These are phyloP conservation scores for Salicornia ramosissima DNA, from an alignment of 148 eudicot genomes.

Conservation along the genomic window DNA sequence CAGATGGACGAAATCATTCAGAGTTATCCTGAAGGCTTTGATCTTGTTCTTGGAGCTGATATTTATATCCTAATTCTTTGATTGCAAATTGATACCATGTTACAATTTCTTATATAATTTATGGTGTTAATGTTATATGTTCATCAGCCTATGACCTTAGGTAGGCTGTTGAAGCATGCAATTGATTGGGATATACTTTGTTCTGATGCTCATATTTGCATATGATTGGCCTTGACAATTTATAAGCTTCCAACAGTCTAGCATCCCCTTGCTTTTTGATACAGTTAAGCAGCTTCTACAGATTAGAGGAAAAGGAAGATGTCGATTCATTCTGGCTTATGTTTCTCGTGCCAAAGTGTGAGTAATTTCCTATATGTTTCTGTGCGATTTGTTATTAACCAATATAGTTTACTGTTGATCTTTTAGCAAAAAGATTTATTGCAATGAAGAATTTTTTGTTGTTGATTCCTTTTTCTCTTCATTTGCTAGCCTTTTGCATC, in stretches of 20 bases:
- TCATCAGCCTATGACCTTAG: not conserved
- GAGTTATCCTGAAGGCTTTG: slow-evolving; percentile 65
- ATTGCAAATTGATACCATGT: not conserved
- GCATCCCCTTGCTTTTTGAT: slow-evolving; percentile 68
- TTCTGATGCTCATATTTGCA: not conserved
- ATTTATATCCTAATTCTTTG: slow-evolving; percentile 66
- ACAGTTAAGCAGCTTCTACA: slow-evolving; percentile 68
- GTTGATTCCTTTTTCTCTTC: not conserved
- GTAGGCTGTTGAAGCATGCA: not conserved
- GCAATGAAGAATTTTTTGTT: not conserved
- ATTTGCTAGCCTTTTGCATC: not conserved
- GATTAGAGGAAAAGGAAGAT: slow-evolving; percentile 35
- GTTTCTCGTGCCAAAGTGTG: slow-evolving; percentile 81
- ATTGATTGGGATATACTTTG: not conserved
- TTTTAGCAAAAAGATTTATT: not conserved
- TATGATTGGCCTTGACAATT: slow-evolving; percentile 41
- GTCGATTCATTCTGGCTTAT: slow-evolving; percentile 75
- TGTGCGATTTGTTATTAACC: not conserved
- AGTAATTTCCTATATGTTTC: slow-evolving; percentile 24
- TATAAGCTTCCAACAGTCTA: slow-evolving; percentile 84
- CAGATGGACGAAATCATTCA: slow-evolving; percentile 51
- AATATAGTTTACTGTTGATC: not conserved
- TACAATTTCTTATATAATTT: not conserved
- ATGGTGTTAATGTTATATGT: not conserved
- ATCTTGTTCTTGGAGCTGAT: slow-evolving; percentile 94